These are phyloP conservation scores for Cercophora samala DNA, from an alignment of 495 filamentous ascomycete species.

Conservation along the genomic window DNA sequence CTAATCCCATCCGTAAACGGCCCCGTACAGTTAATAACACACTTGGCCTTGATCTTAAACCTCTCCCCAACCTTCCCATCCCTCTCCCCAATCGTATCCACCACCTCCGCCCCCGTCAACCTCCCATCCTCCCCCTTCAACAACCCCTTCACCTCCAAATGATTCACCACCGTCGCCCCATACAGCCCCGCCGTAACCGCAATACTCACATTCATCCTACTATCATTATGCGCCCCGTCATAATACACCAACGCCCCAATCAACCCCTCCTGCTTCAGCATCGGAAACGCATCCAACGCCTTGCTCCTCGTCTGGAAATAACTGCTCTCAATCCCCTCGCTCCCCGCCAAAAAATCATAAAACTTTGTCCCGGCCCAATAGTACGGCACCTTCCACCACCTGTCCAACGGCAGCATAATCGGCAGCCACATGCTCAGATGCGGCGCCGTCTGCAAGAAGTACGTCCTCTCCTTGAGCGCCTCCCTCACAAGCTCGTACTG, in stretches of 20 bases:
- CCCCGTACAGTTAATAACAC: conserved; percentile 94
- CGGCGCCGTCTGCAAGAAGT: conserved; percentile 93
- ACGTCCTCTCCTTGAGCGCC: conserved; percentile 92
- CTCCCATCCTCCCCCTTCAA: conserved; percentile 76
- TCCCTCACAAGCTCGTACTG: conserved; percentile 93
- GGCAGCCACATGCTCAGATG: conserved; percentile 93
- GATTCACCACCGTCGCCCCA: conserved; percentile 87
- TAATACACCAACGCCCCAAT: conserved; percentile 96
- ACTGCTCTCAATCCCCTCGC: conserved; percentile 94
- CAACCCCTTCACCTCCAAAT: conserved; percentile 82
- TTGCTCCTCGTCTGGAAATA: conserved; percentile 95
- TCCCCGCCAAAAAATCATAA: conserved; percentile 91
- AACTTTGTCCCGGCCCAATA: conserved; percentile 96
- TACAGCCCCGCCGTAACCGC: conserved; percentile 95
- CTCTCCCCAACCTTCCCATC: conserved; percentile 49
- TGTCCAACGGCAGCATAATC: conserved; percentile 94
- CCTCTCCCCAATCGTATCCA: conserved; percentile 65
- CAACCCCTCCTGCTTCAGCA: conserved; percentile 83
- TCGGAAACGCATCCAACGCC: conserved; percentile 94
- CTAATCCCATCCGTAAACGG: conserved; percentile 92
- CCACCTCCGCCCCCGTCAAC: conserved; percentile 74
- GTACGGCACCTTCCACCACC: conserved; percentile 97
- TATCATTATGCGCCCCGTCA: conserved; percentile 97
- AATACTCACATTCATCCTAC: conserved; percentile 94
- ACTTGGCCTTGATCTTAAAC: conserved; percentile 79